These are phyloP conservation scores for Closterium sp. DNA, from an alignment of 139 green algal genomes.

Conservation along the genomic window DNA sequence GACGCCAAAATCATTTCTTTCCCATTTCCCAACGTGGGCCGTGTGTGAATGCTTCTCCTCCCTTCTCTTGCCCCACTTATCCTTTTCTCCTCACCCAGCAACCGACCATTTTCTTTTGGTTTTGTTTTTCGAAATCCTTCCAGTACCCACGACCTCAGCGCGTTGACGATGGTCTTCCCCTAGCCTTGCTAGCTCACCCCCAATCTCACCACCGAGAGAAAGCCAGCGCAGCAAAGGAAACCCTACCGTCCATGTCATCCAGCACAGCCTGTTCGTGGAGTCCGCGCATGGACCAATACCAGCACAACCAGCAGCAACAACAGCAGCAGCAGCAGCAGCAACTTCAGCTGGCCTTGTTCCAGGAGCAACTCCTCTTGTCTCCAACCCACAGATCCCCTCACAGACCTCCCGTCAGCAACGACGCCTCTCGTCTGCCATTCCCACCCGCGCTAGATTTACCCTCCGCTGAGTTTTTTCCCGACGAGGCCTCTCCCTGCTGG, in stretches of 20 bases:
- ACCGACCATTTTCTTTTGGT: background rate
- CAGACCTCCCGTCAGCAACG: background rate
- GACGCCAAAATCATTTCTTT: background rate
- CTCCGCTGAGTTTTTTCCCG: background rate
- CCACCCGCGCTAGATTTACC: background rate
- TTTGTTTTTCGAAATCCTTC: no score
- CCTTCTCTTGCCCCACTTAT: no score
- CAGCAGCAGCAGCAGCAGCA: no score
- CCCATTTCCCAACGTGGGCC: background rate
- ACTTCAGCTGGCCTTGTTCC: no score
- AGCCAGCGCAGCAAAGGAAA: background rate
- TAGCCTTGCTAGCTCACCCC: background rate
- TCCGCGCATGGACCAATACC: background rate
- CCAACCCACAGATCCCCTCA: background rate
- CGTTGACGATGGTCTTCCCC: background rate
- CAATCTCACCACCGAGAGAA: background rate
- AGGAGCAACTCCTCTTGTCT: background rate
- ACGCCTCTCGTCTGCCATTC: background rate
- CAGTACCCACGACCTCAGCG: background rate
- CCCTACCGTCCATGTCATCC: background rate
- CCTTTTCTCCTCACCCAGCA: background rate
- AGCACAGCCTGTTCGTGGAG: background rate
- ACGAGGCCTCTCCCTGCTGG: background rate
- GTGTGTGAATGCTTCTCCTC: background rate
- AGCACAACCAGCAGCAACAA: background rate